Evolutionary conservation across 768 basidiomycete genomes (phyloP).

Genomic region (Mycena capillaripes): DNA sequence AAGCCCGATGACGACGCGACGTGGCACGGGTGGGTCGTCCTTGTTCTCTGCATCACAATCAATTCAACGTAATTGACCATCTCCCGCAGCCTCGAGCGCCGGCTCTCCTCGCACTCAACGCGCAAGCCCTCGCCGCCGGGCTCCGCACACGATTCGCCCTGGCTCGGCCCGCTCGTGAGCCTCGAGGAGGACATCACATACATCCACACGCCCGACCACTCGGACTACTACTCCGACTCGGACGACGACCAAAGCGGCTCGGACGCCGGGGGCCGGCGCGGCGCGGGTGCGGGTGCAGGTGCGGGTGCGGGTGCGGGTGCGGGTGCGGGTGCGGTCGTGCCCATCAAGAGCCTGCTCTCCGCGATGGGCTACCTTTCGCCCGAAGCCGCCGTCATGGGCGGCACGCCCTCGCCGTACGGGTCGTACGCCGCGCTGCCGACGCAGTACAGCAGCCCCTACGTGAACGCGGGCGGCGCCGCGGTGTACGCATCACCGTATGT

Average conservation of each 20-base stretch:
- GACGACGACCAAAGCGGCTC: slow-evolving; percentile 14
- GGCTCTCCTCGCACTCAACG: slow-evolving; percentile 19
- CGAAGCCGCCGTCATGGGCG: slow-evolving; percentile 26
- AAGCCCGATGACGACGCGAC: slow-evolving; percentile 10
- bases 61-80: not conserved
- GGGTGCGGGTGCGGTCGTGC: no score
- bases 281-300: no score
- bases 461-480: not conserved
- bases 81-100: slow-evolving; percentile 17
- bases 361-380: slow-evolving; percentile 29
- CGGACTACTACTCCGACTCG: slow-evolving; percentile 11
- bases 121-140: slow-evolving; percentile 10
- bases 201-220: slow-evolving; percentile 20
- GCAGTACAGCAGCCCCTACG: slow-evolving; percentile 18
- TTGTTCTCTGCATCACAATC: not conserved
- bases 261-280: not conserved
- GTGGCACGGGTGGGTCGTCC: slow-evolving; percentile 30
- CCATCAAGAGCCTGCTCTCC: slow-evolving; percentile 23
- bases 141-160: slow-evolving; percentile 21
- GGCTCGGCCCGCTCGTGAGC: slow-evolving; percentile 23
- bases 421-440: slow-evolving; percentile 23
- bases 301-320: no score
- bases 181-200: slow-evolving; percentile 31
- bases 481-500: slow-evolving; percentile 19
- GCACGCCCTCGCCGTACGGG: slow-evolving; percentile 27